phyloP scores from a whole-genome alignment of 768 basidiomycete species.

The Vararia minispora region DNA sequence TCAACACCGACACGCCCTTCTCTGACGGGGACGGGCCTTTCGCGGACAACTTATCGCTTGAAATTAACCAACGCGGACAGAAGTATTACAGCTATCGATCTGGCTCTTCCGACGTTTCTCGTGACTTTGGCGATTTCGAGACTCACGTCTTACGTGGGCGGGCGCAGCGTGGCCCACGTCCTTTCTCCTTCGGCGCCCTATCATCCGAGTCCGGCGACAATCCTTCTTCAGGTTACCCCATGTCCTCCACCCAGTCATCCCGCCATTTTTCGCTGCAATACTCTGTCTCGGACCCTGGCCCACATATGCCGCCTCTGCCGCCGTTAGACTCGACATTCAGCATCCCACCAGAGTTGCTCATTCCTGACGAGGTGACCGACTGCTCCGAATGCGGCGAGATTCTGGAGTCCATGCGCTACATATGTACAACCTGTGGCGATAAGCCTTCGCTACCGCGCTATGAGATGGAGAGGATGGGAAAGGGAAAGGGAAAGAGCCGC shows the following conservation, averaged over 20 bases:
- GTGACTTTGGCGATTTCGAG: not conserved
- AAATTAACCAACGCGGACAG: slow-evolving; percentile 7
- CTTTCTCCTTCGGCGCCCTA: not conserved
- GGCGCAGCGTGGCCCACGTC: not conserved
- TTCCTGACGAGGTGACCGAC: slow-evolving; percentile 54
- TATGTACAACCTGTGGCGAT: slow-evolving; percentile 82
- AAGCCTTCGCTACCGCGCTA: slow-evolving; percentile 33
- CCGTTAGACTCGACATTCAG: slow-evolving; percentile 11
- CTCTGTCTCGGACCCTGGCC: not conserved
- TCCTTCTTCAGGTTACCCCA: not conserved
- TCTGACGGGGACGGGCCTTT: slow-evolving; percentile 2
- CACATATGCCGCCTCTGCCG: not conserved
- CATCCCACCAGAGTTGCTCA: slow-evolving; percentile 35
- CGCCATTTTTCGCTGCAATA: not conserved
- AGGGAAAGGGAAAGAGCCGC: slow-evolving; percentile 39
- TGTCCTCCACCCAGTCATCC: not conserved
- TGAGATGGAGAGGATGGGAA: slow-evolving; percentile 19
- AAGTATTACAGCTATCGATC: slow-evolving; percentile 2
- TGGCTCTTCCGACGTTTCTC: slow-evolving; percentile 6
- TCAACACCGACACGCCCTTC: slow-evolving; percentile 9
- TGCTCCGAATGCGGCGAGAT: slow-evolving; percentile 74
- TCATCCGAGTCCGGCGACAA: not conserved
- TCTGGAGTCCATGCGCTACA: slow-evolving; percentile 79
- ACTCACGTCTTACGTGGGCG: not conserved
- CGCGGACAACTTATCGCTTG: slow-evolving; percentile 1